Base-by-base conservation (phyloP, 2,329 filamentous ascomycete genomes). In the Aureobasidium vineae region DNA sequence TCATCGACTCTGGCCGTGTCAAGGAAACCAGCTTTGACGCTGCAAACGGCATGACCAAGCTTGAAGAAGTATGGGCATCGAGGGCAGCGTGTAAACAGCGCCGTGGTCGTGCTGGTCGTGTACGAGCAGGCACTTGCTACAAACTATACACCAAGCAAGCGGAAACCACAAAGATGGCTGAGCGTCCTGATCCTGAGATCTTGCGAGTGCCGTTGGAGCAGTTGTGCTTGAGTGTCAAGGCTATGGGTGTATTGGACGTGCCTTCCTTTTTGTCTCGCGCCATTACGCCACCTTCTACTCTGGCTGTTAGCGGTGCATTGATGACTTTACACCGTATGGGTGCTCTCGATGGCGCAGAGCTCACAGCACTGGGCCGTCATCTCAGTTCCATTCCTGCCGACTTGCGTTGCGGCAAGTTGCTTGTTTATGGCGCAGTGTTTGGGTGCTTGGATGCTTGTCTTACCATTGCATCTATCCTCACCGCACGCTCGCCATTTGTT, bases 21-120 rank as follows among this genome's bases (percentile, higher is more conserved):
- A 99, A 99, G 75, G 94, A 99, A 77, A 99, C 93, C 0, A 94
- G 91, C 75, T 98, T 93, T 72, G 95, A 98, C 75, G 87, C 92
- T 0, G 85, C 89, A 69, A 96, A 90, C 75, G 97, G 97, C 75
- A 97, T 98, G 88, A 90, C 96, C 50, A 92, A 91, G 73, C 86
- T 99, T 1, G 90, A 94, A 71, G 95, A 99, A 79, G 92, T 92
- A 0, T 99, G 93, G 93, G 95, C 93, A 0, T 98, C 94, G 1
- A 87, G 88, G 47, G 94, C 95, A 10, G 94, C 95, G 4, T 97
- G 93, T 76, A 97, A 97, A 77, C 95, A 99, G 76, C 87, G 95
- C 43, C 88, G 92, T 65, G 95, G 95, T 74, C 89, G 95, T 80
- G 95, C 95, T 33, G 95, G 95, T 74, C 89, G 95, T 84, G 95